Base-by-base conservation (phyloP, 2,329 filamentous ascomycete species). In the Rhinocladiella mackenziei region DNA sequence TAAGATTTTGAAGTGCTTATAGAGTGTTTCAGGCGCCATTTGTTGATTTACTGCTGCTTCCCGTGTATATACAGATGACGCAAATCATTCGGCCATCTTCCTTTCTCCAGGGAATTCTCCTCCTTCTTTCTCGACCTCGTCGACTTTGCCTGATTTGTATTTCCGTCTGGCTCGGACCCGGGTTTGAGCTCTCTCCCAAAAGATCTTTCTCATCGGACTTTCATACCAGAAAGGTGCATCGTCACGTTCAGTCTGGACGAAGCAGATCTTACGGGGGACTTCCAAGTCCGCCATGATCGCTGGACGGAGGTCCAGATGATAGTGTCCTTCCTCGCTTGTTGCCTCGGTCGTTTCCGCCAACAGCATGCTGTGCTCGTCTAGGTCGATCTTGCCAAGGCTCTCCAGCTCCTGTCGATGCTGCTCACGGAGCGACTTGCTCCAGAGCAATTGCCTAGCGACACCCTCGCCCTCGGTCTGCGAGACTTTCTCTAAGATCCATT, bases 401-500 rank as follows among this genome's bases (percentile, higher is more conserved):
- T 38, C 38, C 5, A 48, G 13, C 14, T 50, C 32, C 13, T 22
- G 28, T 23, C 22, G 39, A 17, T 42, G 25, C 18, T 29, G 13
- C 23, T 23, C 22, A 6, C 51, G 51, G 13, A 51, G 46, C 15
- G 28, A 29, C 19, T 39, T 29, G 20, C 42, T 53, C 45, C 48
- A 49, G 19, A 51, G 36, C 29, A 54, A 29, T 15, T 20, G 25
- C 5, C 57, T 53, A 8, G 70, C 68, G 4, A 70, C 62, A 14
- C 66, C 61, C 3, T 59, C 46, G 0, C 70, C 69, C 49, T 77
- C 74, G 10, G 69, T 56, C 18, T 61, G 50, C 23, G 55, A 50
- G 14, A 76, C 65, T n/a, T 68, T 48, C n/a, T 56, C 48, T 30
- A 74, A 51, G 4, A 77, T 66, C 56, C 67, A 76, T 22, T 58